Base-by-base conservation (phyloP, 148 eudicot genomes). In the Chenopodium berlandieri region DNA sequence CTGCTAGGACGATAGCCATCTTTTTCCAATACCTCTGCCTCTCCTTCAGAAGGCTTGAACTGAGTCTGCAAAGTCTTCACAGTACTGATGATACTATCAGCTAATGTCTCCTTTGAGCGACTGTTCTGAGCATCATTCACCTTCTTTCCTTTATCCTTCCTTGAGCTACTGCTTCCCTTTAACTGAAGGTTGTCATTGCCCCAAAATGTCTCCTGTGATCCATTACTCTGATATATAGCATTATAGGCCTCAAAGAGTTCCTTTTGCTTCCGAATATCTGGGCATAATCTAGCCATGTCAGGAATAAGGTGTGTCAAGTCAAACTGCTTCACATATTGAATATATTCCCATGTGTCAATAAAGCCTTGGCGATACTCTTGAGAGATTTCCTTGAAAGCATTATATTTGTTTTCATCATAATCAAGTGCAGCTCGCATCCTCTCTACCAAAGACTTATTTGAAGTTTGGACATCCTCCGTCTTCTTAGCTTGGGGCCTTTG, bases 361-460 rank as follows among this genome's bases (percentile, higher is more conserved):
- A 86, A 56, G 63, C 97, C 98, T 81, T 88, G 93, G 11, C 99
- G 93, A 84, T 90, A 96, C 78, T 96, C 94, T 75, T 88, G 90
- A 65, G 99, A 92, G 19, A 94, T 91, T 44, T 84, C 90, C 82
- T 90, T 96, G 73, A 96, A 94, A 23, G 90, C 88, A 68, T 84
- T 82, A 82, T 80, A 96, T 82, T 92, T 96, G 80, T 86, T 91
- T 85, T 92, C 89, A 76, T 96, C 98, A 81, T 82, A 78, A 34
- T 89, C 91, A 72, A 96, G 88, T 64, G 91, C 97, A 82, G 84
- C 86, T 9, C 91, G 97, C 68, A 96, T 92, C 81, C 89, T 89
- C 83, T 96, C 98, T 46, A 96, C 97, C 81, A 96, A 87, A 78
- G 99, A 90, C 88, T 92, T 96, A 91, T 96, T 96, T 54, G 98